Evolutionary conservation across 768 basidiomycete genomes (phyloP), one percentile per base, ranked within the genome.

Genomic region (Mycena metata): DNA sequence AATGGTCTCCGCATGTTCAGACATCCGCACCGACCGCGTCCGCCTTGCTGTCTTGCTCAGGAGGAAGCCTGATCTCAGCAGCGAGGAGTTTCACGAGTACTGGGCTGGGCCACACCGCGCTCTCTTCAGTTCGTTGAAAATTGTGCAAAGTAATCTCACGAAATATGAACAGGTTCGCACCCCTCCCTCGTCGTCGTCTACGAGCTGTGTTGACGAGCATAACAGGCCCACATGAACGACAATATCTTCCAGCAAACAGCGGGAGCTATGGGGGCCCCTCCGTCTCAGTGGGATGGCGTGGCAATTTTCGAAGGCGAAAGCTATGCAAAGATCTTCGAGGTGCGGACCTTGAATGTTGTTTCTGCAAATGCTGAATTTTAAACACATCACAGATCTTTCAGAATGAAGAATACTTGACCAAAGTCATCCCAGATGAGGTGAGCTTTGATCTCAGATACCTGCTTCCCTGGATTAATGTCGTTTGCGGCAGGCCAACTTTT

Each of bases 121-220:
- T 21, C 64, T 76, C 16, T 79, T 81, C 68, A 61, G 64, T 21
- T 77, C 76, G 2, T 73, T 79, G 43, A 74, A 74, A 15, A 74
- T 80, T 21, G 79, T 76, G 43, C 76, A 79, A 70, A 76, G 64
- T 52, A 79, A 81, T 46, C 66, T 78, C 45, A 72, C 78, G 23
- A 80, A 79, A 46, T 80, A 79, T 65, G 78, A 82, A 58, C 78
- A 80, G 76, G 80, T 79, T 23, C 51, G 73, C 46, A 24, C 26
- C 24, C 17, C 26, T 52, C n/a, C 26, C 39, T 39, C 39, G 30
- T 39, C 39, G 39, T 39, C 9, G 39, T 39, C 39, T 39, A 10
- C 39, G 39, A 39, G 39, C 39, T 15, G 15, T 39, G 15, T 39
- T 39, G 9, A 39, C 39, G 2, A 15, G 10, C 39, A 15, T 24